Conservation (phyloP, 106 monocot species). For the Phalaenopsis aphrodite region DNA sequence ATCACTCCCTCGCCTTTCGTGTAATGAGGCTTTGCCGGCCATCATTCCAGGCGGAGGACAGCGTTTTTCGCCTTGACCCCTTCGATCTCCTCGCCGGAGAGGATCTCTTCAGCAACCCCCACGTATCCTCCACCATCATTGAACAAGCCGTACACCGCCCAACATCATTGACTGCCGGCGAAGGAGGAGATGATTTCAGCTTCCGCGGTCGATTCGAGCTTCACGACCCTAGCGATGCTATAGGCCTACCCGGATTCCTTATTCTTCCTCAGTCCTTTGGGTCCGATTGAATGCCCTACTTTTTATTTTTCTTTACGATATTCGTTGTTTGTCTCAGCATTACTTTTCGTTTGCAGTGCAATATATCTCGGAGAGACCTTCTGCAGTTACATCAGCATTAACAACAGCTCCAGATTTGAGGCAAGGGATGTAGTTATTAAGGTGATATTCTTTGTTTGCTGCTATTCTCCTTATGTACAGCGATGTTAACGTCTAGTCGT, state of each 20-base stretch:
- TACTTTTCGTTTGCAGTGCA: conserved; percentile 29
- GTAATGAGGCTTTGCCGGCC: conserved; percentile 98
- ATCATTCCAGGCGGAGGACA: conserved; percentile 69
- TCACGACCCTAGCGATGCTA: conserved; percentile 63
- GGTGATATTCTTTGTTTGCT: conserved; percentile 25
- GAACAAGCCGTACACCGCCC: neutral
- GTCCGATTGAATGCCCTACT: conserved; percentile 15
- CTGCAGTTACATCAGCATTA: conserved; percentile 96
- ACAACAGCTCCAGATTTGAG: conserved; percentile 91
- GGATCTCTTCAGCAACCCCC: conserved; percentile 59
- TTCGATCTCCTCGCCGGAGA: conserved; percentile 70
- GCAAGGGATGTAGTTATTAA: conserved; percentile 87
- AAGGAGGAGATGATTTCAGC: conserved; percentile 44
- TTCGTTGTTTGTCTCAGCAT: neutral
- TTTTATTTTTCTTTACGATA: neutral
- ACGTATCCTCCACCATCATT: conserved; percentile 16
- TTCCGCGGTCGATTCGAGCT: conserved; percentile 72
- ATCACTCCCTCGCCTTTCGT: conserved; percentile 88
- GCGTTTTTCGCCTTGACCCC: conserved; percentile 67
- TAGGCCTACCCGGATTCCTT: conserved; percentile 74
- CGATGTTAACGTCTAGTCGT: no score
- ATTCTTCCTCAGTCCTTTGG: conserved; percentile 94
- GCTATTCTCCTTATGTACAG: neutral
- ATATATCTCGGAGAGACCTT: conserved; percentile 96
- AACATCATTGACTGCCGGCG: neutral